A percentile compares a stretch with the other conserved stretches of the same genome.
phyloP scores from a whole-genome alignment of 129 eudicot genomes.

The Arctium minus region DNA sequence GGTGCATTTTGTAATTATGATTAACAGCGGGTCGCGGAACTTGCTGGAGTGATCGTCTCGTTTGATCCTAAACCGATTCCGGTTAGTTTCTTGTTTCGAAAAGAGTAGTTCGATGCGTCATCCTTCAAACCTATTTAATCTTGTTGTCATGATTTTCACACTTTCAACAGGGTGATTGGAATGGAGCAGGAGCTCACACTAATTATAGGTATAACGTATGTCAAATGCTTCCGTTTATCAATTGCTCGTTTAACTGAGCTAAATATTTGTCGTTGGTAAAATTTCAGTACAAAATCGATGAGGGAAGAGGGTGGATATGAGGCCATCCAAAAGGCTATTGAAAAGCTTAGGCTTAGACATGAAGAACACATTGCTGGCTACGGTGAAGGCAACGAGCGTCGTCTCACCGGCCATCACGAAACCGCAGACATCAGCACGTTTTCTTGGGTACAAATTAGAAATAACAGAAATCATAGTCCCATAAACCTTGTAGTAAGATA shows the following conservation, averaged over 20 bases:
- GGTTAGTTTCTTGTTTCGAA: conserved; percentile 34
- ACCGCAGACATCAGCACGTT: conserved; percentile 72
- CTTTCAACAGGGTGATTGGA: conserved; percentile 86
- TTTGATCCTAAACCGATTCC: conserved; percentile 87
- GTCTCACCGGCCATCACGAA: conserved; percentile 77
- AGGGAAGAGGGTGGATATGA: conserved; percentile 81
- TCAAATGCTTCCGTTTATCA: not conserved
- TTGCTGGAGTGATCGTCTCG: conserved; percentile 76
- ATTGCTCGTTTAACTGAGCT: not conserved
- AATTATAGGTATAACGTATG: conserved; percentile 59
- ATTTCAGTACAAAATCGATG: conserved; percentile 71
- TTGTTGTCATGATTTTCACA: not conserved
- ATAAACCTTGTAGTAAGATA: too few relatives aligned
- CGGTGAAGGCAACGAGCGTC: conserved; percentile 91
- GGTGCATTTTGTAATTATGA: not conserved
- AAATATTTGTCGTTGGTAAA: not conserved
- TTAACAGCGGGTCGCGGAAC: conserved; percentile 77
- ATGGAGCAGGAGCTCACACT: conserved; percentile 81
- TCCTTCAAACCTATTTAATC: not conserved
- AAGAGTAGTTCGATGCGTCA: not conserved
- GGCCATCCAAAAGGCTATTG: conserved; percentile 82
- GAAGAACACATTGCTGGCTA: conserved; percentile 74
- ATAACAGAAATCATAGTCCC: too few relatives aligned
- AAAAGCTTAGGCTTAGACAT: conserved; percentile 65
- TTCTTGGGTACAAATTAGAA: conserved; percentile 53